Conservation (phyloP, 441 rosid genomes). For the Syzygium syzygioides region DNA sequence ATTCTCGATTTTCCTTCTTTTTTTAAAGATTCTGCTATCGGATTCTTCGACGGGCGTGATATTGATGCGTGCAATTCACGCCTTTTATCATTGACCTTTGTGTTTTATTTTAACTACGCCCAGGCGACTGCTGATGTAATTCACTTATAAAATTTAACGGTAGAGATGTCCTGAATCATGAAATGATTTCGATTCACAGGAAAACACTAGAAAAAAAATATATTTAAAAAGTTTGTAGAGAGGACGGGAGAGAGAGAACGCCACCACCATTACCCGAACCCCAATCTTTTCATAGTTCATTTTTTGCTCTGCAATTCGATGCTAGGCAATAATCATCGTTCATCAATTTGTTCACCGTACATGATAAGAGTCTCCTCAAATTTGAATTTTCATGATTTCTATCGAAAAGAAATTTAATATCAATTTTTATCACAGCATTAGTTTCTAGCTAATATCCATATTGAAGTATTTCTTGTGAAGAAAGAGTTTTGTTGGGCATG, state of each 20-base stretch:
- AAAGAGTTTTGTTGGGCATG: accelerated
- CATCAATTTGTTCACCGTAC: not conserved
- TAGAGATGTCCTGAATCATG: not conserved
- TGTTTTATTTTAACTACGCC: no score
- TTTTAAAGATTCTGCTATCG: not conserved
- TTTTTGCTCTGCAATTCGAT: not conserved
- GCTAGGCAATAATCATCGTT: not conserved
- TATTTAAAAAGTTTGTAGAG: not conserved
- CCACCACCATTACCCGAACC: not conserved
- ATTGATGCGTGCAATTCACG: not conserved
- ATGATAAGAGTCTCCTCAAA: not conserved
- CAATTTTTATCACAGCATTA: not conserved
- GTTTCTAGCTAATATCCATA: not conserved
- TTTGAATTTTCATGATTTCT: not conserved
- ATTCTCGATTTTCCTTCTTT: not conserved
- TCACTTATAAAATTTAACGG: not conserved
- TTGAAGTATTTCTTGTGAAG: not conserved
- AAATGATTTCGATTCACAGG: not conserved
- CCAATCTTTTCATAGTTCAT: accelerated
- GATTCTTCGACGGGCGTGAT: not conserved
- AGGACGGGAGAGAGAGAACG: not conserved
- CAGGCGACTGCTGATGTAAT: not conserved
- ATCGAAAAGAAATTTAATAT: not conserved
- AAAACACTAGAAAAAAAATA: not conserved
- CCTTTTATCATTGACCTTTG: not conserved